Base-by-base conservation (phyloP, 768 basidiomycete genomes). In the Albatrellus ellisii region DNA sequence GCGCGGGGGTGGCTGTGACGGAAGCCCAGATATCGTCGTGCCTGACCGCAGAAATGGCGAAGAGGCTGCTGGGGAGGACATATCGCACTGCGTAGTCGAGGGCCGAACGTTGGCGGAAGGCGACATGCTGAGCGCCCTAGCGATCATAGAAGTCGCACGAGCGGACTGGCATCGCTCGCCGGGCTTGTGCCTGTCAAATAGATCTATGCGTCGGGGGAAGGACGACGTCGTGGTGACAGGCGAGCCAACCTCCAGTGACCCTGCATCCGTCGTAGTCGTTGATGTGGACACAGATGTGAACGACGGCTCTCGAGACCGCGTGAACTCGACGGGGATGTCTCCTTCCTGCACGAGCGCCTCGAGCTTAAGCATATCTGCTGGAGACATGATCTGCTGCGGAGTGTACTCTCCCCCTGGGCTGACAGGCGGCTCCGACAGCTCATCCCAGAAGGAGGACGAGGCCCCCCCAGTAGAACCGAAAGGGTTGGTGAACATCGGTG, bases 331-430 rank as follows among this genome's bases (percentile, higher is more conserved):
- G 18, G 33, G 25, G 20, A 38, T 40, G 33, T 42, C 36, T 53
- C 54, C 69, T 54, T 50, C 57, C 34, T 45, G 70, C 51, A 56
- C 49, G 45, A 67, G 64, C 32, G 70, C 74, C 52, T 79, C 78
- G 8, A 81, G 59, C 55, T 68, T 65, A 17, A 73, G 66, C 63
- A 79, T 68, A 43, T 79, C 75, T 14, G 73, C 76, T 18, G 75
- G 72, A 12, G 77, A 74, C 69, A 81, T 69, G 46, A 81, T 82
- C 29, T 70, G 70, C 53, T 79, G 75, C 6, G 77, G 75, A 4
- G 60, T 64, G 55, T 77, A 76, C 22, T 78, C 77, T 44, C 66
- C 67, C 33, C 47, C 54, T 5, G 66, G 62, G n/a, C 49, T 47
- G n/a, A 50, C 45, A 26, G 69, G 66, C 25, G 56, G 49, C 39